Percentiles rank a stretch among this genome's conserved stretches.
Evolutionary conservation across 805 yeast species (phyloP).

Genomic region (Geotrichum ghanense): DNA sequence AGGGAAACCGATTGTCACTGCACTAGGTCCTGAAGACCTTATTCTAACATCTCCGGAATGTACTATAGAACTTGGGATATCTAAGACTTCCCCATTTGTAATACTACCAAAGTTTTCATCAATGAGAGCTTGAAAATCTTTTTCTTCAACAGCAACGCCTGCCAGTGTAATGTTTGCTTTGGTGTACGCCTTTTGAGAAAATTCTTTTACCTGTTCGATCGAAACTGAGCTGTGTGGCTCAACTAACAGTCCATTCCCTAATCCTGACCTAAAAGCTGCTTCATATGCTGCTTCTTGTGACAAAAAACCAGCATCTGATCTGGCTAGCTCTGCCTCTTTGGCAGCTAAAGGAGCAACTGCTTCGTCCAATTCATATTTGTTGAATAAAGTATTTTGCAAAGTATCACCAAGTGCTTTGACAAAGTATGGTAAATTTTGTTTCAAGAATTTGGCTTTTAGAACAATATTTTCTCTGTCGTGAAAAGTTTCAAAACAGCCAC

Average conservation of each 20-base stretch:
- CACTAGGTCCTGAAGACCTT: conserved; percentile 53
- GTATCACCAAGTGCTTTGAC: conserved; percentile 76
- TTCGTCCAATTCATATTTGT: conserved; percentile 76
- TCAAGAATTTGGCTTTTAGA: conserved; percentile 70
- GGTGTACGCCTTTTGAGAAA: conserved; percentile 57
- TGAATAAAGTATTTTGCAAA: conserved; percentile 52
- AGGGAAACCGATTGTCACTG: conserved; percentile 77
- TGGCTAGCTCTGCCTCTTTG: conserved; percentile 39
- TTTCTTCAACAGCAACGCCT: conserved; percentile 63
- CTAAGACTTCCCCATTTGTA: conserved; percentile 46
- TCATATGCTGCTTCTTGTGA: conserved; percentile 75
- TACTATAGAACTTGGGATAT: conserved; percentile 32
- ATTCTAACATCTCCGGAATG: conserved; percentile 51
- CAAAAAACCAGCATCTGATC: conserved; percentile 38
- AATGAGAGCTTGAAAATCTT: conserved; percentile 58
- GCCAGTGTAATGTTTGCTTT: conserved; percentile 58
- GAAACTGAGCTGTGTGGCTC: conserved; percentile 51
- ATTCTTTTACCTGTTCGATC: conserved; percentile 52
- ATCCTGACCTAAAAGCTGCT: conserved; percentile 73
- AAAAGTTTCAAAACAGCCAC: conserved; percentile 61
- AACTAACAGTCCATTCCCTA: conserved; percentile 73
- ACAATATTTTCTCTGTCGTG: conserved; percentile 80
- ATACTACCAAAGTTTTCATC: conserved; percentile 46
- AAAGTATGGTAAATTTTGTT: conserved; percentile 82
- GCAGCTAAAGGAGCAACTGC: conserved; percentile 67